Conservation (phyloP, 2,329 filamentous ascomycete genomes). For the Sporothrix dimorphospora region DNA sequence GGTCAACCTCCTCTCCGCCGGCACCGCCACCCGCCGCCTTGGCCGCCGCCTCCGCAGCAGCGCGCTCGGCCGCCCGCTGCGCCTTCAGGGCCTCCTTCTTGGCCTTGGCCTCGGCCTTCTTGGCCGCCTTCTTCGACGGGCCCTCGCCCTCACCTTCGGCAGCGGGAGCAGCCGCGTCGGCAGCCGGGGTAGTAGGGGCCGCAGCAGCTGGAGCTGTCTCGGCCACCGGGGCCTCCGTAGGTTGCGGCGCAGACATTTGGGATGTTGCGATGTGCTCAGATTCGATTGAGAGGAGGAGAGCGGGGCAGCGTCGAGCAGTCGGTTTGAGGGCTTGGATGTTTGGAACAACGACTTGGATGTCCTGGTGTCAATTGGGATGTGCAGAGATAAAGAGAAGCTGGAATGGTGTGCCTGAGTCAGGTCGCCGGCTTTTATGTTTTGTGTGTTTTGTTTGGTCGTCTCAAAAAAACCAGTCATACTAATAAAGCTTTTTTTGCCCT, state of each 20-base stretch:
- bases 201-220: slow-evolving; percentile 17
- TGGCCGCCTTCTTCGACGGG: slow-evolving; percentile 74
- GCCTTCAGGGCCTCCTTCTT: slow-evolving; percentile 87
- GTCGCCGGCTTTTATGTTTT: too few species aligned
- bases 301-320: neutral
- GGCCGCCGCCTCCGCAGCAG: slow-evolving; percentile 58
- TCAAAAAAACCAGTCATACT: slow-evolving; percentile 16
- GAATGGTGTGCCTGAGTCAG: slow-evolving; percentile 15
- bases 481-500: slow-evolving; percentile 15
- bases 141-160: slow-evolving; percentile 51
- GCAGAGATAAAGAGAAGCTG: neutral
- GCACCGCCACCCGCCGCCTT: slow-evolving; percentile 66
- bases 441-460: neutral
- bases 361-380: neutral
- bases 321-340: neutral
- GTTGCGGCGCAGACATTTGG: slow-evolving; percentile 28
- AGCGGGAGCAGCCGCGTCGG: neutral
- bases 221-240: slow-evolving; percentile 23
- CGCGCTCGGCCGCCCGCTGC: slow-evolving; percentile 70
- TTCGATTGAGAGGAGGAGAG: neutral
- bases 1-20: slow-evolving; percentile 67
- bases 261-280: neutral
- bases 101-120: slow-evolving; percentile 84
- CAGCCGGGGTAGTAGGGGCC: slow-evolving; percentile 15
- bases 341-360: too few species aligned